A percentile compares a stretch with the other conserved stretches of the same genome.
These are phyloP conservation scores for Rhodomyrtus tomentosa DNA, from an alignment of 345 rosid genomes.

Conservation along the genomic window DNA sequence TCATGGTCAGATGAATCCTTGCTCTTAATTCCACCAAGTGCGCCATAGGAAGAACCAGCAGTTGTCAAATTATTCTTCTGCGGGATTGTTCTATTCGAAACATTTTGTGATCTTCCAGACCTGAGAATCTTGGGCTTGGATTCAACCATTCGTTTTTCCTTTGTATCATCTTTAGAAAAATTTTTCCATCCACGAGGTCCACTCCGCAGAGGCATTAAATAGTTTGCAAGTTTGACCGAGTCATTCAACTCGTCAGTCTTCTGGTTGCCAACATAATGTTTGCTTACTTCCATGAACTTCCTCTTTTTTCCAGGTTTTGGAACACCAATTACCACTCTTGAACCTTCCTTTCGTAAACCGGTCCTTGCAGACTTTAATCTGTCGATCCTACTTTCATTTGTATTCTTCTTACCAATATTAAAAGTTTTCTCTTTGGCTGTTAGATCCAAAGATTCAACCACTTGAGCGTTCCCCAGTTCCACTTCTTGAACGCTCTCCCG, in stretches of 20 bases:
- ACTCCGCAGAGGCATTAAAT: constrained; percentile 55
- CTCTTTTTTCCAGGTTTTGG: constrained; percentile 98
- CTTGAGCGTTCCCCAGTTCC: constrained; percentile 33
- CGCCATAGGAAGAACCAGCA: constrained; percentile 23
- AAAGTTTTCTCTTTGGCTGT: constrained; percentile 48
- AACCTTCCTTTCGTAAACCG: constrained; percentile 80
- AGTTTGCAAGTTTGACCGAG: constrained; percentile 47
- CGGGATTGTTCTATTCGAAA: constrained; percentile 29
- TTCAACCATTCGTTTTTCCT: constrained; percentile 41
- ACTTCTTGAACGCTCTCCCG: constrained; percentile 13
- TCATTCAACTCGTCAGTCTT: constrained; percentile 41
- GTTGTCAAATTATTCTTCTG: constrained; percentile 28
- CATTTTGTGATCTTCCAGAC: constrained; percentile 27
- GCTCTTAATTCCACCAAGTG: constrained; percentile 26
- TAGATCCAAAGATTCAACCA: constrained; percentile 35
- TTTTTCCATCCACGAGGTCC: constrained; percentile 54
- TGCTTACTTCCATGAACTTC: constrained; percentile 98
- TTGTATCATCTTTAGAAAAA: constrained; percentile 33
- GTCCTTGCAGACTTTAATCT: constrained; percentile 49
- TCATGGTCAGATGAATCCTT: constrained; percentile 27
- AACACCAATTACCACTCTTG: constrained; percentile 70
- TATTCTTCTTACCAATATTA: constrained; percentile 55
- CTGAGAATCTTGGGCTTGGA: constrained; percentile 45
- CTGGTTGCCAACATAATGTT: constrained; percentile 60
- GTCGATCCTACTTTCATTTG: constrained; percentile 37